These are phyloP conservation scores for Apiospora saccharicola DNA, from an alignment of 2,329 filamentous ascomycete genomes.

Conservation along the genomic window DNA sequence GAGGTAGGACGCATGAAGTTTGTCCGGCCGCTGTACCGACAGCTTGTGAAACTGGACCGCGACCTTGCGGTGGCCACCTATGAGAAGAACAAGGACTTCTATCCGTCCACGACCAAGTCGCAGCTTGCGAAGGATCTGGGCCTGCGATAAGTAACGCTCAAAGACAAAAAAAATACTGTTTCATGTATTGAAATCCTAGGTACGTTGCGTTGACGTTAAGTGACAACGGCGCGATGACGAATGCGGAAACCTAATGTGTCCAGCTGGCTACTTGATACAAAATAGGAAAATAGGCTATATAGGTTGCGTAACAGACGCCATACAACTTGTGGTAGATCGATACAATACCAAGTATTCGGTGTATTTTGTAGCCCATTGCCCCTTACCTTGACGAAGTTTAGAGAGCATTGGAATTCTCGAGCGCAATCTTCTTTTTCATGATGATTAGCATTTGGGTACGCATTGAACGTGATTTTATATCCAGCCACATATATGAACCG, in stretches of 20 bases:
- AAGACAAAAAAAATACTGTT: neutral
- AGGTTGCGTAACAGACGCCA: neutral
- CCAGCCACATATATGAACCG: neutral
- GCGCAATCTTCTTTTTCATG: neutral
- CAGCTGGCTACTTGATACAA: neutral
- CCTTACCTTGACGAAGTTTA: neutral
- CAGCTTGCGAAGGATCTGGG: conserved; percentile 88
- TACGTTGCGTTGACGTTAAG: neutral
- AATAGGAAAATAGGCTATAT: neutral
- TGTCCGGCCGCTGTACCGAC: conserved; percentile 83
- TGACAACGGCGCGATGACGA: neutral
- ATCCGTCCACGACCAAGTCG: conserved; percentile 88
- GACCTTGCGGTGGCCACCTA: conserved; percentile 83
- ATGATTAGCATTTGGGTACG: neutral
- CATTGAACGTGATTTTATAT: neutral
- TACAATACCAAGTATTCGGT: neutral
- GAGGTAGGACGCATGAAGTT: conserved; percentile 96
- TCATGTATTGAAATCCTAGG: too few relatives aligned
- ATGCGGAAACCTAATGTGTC: neutral
- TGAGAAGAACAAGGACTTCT: conserved; percentile 87
- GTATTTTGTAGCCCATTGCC: neutral
- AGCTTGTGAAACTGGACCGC: conserved; percentile 76
- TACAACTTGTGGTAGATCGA: neutral
- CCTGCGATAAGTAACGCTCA: conserved; percentile 37
- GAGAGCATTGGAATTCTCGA: neutral